Base-by-base conservation (phyloP, 495 filamentous ascomycete genomes). In the Lasiosphaeris hirsuta region DNA sequence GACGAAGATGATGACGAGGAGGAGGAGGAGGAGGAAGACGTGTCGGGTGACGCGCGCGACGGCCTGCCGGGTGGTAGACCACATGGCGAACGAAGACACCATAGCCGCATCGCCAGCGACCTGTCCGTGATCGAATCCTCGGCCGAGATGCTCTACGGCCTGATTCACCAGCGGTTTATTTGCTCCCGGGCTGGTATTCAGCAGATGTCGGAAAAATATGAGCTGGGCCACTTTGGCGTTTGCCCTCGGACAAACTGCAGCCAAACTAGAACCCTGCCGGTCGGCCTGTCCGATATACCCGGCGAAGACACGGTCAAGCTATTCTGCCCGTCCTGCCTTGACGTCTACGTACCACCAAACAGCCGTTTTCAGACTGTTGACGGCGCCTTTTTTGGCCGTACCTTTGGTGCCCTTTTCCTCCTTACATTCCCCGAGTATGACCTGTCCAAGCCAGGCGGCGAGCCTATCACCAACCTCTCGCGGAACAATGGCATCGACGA, bases 131-230 rank as follows among this genome's bases (percentile, higher is more conserved):
- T 98, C 57, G 95, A 98, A 75, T 92, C 88, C 65, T 96, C 92
- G 0, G 94, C 94, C 9, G 95, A 98, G 78, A 85, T 98, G 67
- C 87, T 98, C 10, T 98, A 97, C 74, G 94, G 94, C 6, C 82
- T 98, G 18, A 98, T 98, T 67, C 94, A 98, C 73, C 94, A 97
- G 74, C 90, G 94, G 23, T 98, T 95, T 72, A 97, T 98, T 75
- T 97, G 91, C 56, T 96, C 92, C n/a, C 81, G 94, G 36, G 90
- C 90, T 6, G 94, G 94, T 15, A 97, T 98, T 53, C 93, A 96
- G 68, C 92, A 96, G 70, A 98, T 98, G 94, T 90, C 91, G 33
- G 95, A 98, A 70, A 98, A 98, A 69, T 97, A 97, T 78, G 92
- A 96, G 65, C 78, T 96, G 44, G 86, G 90, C 59, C 93, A 98